Evolutionary conservation across 2,329 filamentous ascomycete species (phyloP), one percentile per base, ranked within the genome.

Genomic region (Aureobasidium sp.): DNA sequence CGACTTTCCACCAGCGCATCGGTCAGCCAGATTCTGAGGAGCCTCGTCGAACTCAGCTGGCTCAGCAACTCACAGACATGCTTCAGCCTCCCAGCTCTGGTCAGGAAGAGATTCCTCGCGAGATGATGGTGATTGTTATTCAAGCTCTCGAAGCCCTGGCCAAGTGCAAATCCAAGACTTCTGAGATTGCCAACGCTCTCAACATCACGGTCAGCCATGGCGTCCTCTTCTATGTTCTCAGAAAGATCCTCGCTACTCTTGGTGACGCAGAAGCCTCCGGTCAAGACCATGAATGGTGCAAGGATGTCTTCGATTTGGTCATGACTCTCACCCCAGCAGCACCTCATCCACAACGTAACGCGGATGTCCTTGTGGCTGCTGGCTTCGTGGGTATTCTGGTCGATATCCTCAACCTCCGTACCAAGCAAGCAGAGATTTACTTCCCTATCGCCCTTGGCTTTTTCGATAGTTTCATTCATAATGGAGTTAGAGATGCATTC

Each of bases 121-220:
- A 87, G 74, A 79, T 96, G 26, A 93, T 97, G 73, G 90, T 90
- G 2, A 85, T 92, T 64, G 89, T 91, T 8, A 80, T 99, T 58
- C 84, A 85, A 57, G 83, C 93, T 0, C 80, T 99, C 56, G 91
- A 97, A 72, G 89, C 90, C n/a, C 81, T 99, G 62, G 86, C 90
- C 7, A 88, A 86, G 70, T 90, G 90, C 71, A 87, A 89, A 68
- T 78, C 82, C 62, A 92, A 91, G 70, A 84, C 87, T 34, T 79
- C 85, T 37, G 94, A 99, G 72, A 88, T 99, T 27, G 87, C 91
- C 66, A 87, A 90, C 46, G 91, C 94, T n/a, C 79, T 99, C 46
- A 96, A 91, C 70, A 90, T 95, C 60, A 96, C 93, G 68, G 93
- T 97, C 41, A 97, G 96, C 69, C 95, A 99, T 69, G 95, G 94